Evolutionary conservation across 1,284 basidiomycete genomes (phyloP).

Genomic region (Pulveroboletus sp.): DNA sequence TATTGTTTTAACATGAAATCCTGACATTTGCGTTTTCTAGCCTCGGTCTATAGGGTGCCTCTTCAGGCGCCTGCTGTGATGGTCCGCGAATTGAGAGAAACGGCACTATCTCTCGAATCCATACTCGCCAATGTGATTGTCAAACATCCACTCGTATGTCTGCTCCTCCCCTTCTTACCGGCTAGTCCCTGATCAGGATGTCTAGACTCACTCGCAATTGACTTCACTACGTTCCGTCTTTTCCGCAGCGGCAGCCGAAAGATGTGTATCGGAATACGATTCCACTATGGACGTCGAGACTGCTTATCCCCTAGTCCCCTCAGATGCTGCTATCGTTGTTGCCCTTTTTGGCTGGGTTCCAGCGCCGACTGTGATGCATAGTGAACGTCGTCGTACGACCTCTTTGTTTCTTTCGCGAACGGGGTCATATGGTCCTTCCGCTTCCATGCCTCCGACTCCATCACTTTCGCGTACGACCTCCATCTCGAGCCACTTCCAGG

Average conservation of each 20-base stretch:
- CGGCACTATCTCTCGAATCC: conserved; percentile 54
- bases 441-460: conserved; percentile 40
- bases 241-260: conserved; percentile 20
- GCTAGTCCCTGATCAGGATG: conserved; percentile 3
- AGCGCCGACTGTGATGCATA: conserved; percentile 41
- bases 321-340: conserved; percentile 56
- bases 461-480: conserved; percentile 49
- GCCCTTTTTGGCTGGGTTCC: conserved; percentile 73
- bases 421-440: conserved; percentile 42
- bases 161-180: background rate
- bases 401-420: conserved; percentile 42
- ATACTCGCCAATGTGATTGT: conserved; percentile 55
- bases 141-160: conserved; percentile 70
- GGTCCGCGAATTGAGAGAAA: conserved; percentile 57
- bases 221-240: conserved; percentile 45
- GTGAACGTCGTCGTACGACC: conserved; percentile 39
- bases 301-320: conserved; percentile 26
- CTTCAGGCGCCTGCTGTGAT: conserved; percentile 62
- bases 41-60: conserved; percentile 72
- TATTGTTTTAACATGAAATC: background rate
- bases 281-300: conserved; percentile 10
- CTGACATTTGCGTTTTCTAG: conserved; percentile 39
- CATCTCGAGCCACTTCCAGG: conserved; percentile 32
- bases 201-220: conserved; percentile 49
- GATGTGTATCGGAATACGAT: conserved; percentile 7